A percentile compares a stretch with the other conserved stretches of the same genome.
phyloP scores from a whole-genome alignment of 495 filamentous ascomycete species.

The Amorphotheca resinae region DNA sequence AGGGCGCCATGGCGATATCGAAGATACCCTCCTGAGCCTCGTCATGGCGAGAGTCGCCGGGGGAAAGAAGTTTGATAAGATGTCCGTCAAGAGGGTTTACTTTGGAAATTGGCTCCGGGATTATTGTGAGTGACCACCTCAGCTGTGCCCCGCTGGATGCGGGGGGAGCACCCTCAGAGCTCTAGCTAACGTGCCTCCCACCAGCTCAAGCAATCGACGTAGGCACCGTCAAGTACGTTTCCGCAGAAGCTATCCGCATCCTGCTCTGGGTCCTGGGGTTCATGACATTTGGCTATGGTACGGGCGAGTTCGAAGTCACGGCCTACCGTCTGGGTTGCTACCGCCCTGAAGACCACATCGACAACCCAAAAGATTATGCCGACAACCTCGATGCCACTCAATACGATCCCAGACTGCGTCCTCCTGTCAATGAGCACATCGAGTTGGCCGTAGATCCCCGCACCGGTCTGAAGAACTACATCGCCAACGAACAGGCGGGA shows the following conservation, averaged over 20 bases:
- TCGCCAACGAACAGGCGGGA: slow-evolving; percentile 61
- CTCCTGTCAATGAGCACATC: slow-evolving; percentile 62
- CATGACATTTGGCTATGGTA: slow-evolving; percentile 92
- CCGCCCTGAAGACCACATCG: slow-evolving; percentile 87
- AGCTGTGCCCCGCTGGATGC: background rate
- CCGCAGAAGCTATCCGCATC: slow-evolving; percentile 77
- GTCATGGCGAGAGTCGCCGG: slow-evolving; percentile 64
- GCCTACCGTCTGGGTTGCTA: slow-evolving; percentile 84
- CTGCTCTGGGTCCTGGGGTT: slow-evolving; percentile 85
- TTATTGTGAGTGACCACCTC: slow-evolving; percentile 33
- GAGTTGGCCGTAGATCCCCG: slow-evolving; percentile 66
- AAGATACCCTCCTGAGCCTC: slow-evolving; percentile 70
- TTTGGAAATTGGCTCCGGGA: slow-evolving; percentile 92
- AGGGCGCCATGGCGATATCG: slow-evolving; percentile 92
- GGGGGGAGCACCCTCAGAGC: slow-evolving; percentile 29
- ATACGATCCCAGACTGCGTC: slow-evolving; percentile 67
- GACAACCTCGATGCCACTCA: slow-evolving; percentile 66
- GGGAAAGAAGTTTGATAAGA: slow-evolving; percentile 76
- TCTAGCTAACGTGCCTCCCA: slow-evolving; percentile 20
- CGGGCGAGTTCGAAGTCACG: slow-evolving; percentile 92
- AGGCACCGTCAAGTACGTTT: slow-evolving; percentile 77
- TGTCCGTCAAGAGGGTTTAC: slow-evolving; percentile 72
- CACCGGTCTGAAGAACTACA: slow-evolving; percentile 86
- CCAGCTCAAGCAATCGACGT: slow-evolving; percentile 64
- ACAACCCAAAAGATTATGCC: slow-evolving; percentile 17